phyloP scores from a whole-genome alignment of 2,329 filamentous ascomycete species.

The Fusarium newnesense region DNA sequence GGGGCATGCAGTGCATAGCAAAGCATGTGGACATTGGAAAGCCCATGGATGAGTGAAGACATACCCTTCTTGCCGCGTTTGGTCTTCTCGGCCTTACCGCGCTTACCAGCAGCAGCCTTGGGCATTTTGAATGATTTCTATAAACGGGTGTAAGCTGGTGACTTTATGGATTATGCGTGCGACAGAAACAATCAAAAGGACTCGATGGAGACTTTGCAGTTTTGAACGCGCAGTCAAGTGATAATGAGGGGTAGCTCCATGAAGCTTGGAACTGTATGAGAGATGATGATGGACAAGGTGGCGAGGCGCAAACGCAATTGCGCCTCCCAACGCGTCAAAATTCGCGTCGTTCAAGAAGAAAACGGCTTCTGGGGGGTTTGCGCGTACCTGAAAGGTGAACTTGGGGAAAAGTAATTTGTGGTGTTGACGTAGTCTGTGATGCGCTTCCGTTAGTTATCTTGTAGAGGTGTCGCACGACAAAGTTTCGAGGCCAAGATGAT shows the following conservation, averaged over 20 bases:
- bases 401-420: conserved; percentile 22
- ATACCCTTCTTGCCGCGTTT: conserved; percentile 69
- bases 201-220: not conserved
- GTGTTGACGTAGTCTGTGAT: conserved; percentile 43
- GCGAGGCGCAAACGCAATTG: conserved; percentile 48
- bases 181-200: not conserved
- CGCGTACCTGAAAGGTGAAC: conserved; percentile 39
- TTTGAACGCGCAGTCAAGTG: not conserved
- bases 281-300: conserved; percentile 17
- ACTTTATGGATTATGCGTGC: not conserved
- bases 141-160: conserved; percentile 38
- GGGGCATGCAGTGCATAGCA: not conserved
- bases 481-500: conserved; percentile 31
- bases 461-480: conserved; percentile 25
- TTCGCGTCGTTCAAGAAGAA: conserved; percentile 21
- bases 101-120: conserved; percentile 65
- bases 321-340: conserved; percentile 30
- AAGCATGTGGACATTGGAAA: not conserved
- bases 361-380: conserved; percentile 17
- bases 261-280: conserved; percentile 20
- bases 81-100: conserved; percentile 64
- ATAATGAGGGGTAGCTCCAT: conserved; percentile 43
- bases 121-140: conserved; percentile 62
- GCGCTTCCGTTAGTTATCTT: conserved; percentile 44
- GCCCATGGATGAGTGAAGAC: conserved; percentile 36